Evolutionary conservation across 495 filamentous ascomycete species (phyloP), one percentile per base, ranked within the genome.

Genomic region (Haplographium delicatum): DNA sequence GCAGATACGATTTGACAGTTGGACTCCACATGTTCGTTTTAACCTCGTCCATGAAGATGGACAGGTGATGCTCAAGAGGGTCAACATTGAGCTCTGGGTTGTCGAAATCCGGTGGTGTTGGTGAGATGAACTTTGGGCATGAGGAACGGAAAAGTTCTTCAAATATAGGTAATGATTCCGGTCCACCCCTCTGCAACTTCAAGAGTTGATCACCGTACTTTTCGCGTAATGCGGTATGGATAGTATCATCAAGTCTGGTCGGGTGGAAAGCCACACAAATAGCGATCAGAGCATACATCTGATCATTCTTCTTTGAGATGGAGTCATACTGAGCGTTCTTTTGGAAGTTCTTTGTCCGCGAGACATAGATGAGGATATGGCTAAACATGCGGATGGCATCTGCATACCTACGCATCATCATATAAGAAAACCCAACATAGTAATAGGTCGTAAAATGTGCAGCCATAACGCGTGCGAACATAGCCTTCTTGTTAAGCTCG

Each of bases 391-490:
- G 89, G 72, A 97, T 96, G 68, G 93, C 93, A 66, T 98, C 93
- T 71, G 88, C 89, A 64, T 98, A 98, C 64, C 93, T 87, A 68
- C 91, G 89, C 88, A 96, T 91, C 93, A 98, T 98, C 93, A 98
- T 97, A 82, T 98, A 98, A 59, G 88, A 94, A 82, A 98, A 97
- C 48, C 93, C 93, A 57, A 97, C 91, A 67, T 97, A 98, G 82
- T 98, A 98, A 80, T 98, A 98, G 52, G 93, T 98, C 43, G 91
- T 96, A 76, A 98, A 97, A 73, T 98, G 94, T 47, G 93, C 93
- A 43, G 93, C 94, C 93, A 97, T 97, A 62, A 97, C 94, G 44
- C 94, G 87, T 54, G 93, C 93, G 68, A 98, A 98, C 87, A 96
- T 96, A 57, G 94, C 91, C 76, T 97, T 97, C 82, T 97, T 97